These are phyloP conservation scores for Zychaea mexicana DNA, from an alignment of 371 early-diverging fungal species.

Conservation along the genomic window DNA sequence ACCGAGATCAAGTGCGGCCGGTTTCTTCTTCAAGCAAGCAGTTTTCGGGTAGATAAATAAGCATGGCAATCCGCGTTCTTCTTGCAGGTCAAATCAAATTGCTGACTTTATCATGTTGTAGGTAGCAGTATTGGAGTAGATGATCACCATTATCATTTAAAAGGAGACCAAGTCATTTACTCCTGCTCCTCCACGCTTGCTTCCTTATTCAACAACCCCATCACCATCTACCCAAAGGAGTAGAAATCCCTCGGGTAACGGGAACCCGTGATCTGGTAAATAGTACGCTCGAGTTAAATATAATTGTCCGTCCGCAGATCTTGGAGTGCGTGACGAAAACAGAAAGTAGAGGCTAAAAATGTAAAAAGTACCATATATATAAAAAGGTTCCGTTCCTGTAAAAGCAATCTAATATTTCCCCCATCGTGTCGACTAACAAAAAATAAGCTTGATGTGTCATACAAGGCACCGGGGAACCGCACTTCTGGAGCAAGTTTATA, in stretches of 20 bases:
- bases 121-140: too few relatives aligned
- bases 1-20: not conserved
- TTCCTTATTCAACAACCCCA: too few relatives aligned
- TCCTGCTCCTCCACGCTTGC: too few relatives aligned
- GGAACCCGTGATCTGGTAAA: not conserved
- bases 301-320: not conserved
- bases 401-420: not conserved
- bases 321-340: too few relatives aligned
- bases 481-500: slow-evolving; percentile 2
- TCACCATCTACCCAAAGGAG: not conserved
- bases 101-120: too few relatives aligned
- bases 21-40: not conserved
- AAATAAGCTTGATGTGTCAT: slow-evolving; percentile 6
- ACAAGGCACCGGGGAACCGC: not conserved
- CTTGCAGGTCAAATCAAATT: too few relatives aligned
- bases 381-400: not conserved
- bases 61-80: not conserved
- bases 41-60: too few relatives aligned
- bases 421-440: not conserved
- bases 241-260: not conserved
- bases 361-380: too few relatives aligned
- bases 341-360: too few relatives aligned
- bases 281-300: not conserved
- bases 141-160: too few relatives aligned
- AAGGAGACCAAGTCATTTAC: too few relatives aligned